These are phyloP conservation scores for Glycine tomentella DNA, from an alignment of 306 rosid species.

Conservation along the genomic window DNA sequence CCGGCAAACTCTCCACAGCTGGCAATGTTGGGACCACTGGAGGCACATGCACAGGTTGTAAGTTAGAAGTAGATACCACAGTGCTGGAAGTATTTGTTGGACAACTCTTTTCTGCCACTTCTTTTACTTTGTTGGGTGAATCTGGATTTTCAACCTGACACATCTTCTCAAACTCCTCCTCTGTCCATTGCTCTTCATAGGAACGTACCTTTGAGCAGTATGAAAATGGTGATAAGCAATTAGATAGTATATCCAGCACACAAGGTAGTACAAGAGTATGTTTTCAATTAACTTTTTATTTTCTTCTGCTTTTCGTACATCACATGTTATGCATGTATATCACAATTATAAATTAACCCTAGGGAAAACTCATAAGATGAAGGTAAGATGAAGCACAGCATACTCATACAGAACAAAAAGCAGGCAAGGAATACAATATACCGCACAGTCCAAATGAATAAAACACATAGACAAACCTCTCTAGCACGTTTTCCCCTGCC, in stretches of 20 bases:
- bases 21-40: conserved; percentile 52
- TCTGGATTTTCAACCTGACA: conserved; percentile 85
- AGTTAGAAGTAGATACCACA: conserved; percentile 50
- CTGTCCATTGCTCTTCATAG: conserved; percentile 99
- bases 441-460: conserved; percentile 23
- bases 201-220: conserved; percentile 78
- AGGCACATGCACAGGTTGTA: conserved; percentile 55
- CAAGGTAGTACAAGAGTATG: neutral
- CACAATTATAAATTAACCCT: neutral
- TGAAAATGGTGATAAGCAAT: conserved; percentile 24
- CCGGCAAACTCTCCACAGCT: conserved; percentile 58
- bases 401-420: neutral
- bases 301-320: neutral
- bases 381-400: too few species aligned
- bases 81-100: conserved; percentile 56
- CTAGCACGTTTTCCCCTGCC: conserved; percentile 99
- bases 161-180: conserved; percentile 97
- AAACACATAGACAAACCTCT: conserved; percentile 74
- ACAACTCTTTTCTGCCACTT: conserved; percentile 52
- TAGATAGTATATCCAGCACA: conserved; percentile 22
- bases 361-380: neutral
- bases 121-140: conserved; percentile 68
- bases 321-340: conserved; percentile 1
- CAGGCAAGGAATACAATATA: conserved; percentile 15
- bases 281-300: conserved; percentile 24